Percentiles rank a stretch among this genome's conserved stretches.
phyloP scores from a whole-genome alignment of 805 yeast species.

The Candida saitoana region DNA sequence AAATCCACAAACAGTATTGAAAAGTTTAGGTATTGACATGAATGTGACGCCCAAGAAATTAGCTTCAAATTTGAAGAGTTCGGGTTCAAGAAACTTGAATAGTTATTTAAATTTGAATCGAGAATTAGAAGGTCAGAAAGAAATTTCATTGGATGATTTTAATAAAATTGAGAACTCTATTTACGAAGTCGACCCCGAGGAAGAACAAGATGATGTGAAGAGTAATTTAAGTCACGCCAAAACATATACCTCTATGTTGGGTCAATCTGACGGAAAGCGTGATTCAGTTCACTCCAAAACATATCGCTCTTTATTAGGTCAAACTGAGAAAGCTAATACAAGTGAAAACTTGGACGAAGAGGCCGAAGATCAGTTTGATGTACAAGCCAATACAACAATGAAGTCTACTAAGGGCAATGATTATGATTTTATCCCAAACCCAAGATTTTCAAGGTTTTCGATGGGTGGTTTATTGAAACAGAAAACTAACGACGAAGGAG shows the following conservation, averaged over 20 bases:
- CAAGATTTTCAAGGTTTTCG: constrained; percentile 39
- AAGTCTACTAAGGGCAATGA: constrained; percentile 1
- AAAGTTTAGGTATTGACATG: constrained; percentile 35
- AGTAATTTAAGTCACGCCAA: constrained; percentile 9
- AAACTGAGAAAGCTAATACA: constrained; percentile 14
- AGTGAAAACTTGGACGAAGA: constrained; percentile 5
- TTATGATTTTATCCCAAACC: constrained; percentile 34
- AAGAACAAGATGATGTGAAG: constrained; percentile 1
- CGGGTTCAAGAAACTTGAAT: constrained; percentile 32
- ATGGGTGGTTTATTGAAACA: constrained; percentile 32
- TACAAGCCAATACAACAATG: constrained; percentile 1
- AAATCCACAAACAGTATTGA: constrained; percentile 22
- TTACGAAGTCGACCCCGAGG: constrained; percentile 7
- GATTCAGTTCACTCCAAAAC: constrained; percentile 10
- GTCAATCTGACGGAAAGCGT: constrained; percentile 11
- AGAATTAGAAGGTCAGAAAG: constrained; percentile 1
- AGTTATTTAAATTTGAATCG: constrained; percentile 15
- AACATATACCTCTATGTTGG: constrained; percentile 20
- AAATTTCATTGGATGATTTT: constrained; percentile 6
- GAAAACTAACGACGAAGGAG: constrained; percentile 10
- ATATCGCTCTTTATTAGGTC: constrained; percentile 19
- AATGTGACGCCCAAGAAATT: constrained; percentile 10
- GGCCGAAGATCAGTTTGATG: constrained; percentile 7
- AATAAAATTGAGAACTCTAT: constrained; percentile 3
- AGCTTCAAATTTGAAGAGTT: constrained; percentile 27